Evolutionary conservation across 2,329 filamentous ascomycete species (phyloP).

Genomic region (Phaeophleospora eucalypticola): DNA sequence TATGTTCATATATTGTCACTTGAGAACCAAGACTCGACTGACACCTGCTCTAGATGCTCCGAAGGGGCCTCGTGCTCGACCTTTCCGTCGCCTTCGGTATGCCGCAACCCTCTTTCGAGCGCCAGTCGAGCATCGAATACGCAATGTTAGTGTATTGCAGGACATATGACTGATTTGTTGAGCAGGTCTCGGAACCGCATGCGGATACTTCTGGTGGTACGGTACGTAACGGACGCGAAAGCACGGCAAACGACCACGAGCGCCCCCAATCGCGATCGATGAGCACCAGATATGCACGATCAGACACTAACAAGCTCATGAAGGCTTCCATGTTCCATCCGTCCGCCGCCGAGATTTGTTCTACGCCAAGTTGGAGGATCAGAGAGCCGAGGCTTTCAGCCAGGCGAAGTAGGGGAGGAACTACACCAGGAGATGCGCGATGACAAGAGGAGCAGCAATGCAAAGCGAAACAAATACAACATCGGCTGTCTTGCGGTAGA

Average conservation of each 20-base stretch:
- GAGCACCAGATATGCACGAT: neutral
- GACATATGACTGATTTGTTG: neutral
- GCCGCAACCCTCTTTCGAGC: slow-evolving; percentile 34
- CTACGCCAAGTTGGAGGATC: slow-evolving; percentile 61
- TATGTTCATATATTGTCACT: slow-evolving; percentile 33
- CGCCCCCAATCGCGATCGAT: neutral
- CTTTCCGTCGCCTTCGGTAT: slow-evolving; percentile 62
- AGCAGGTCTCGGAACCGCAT: slow-evolving; percentile 57
- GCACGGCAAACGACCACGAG: slow-evolving; percentile 2
- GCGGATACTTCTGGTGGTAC: slow-evolving; percentile 67
- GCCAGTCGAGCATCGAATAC: too few relatives aligned
- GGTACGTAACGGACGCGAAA: slow-evolving; percentile 41
- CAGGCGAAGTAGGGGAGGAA: slow-evolving; percentile 21
- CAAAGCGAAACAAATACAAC: slow-evolving; percentile 6
- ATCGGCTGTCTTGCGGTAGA: neutral
- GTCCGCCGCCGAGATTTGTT: slow-evolving; percentile 60
- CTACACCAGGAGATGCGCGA: neutral
- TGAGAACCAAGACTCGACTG: slow-evolving; percentile 7
- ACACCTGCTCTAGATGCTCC: slow-evolving; percentile 55
- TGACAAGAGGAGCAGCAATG: slow-evolving; percentile 2
- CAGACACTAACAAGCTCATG: slow-evolving; percentile 3
- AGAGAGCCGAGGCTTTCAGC: slow-evolving; percentile 50
- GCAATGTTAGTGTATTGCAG: neutral
- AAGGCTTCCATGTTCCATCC: slow-evolving; percentile 62
- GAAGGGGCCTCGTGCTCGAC: slow-evolving; percentile 62